phyloP scores from a whole-genome alignment of 371 early-diverging fungal species.

The Entomophthora muscae region DNA sequence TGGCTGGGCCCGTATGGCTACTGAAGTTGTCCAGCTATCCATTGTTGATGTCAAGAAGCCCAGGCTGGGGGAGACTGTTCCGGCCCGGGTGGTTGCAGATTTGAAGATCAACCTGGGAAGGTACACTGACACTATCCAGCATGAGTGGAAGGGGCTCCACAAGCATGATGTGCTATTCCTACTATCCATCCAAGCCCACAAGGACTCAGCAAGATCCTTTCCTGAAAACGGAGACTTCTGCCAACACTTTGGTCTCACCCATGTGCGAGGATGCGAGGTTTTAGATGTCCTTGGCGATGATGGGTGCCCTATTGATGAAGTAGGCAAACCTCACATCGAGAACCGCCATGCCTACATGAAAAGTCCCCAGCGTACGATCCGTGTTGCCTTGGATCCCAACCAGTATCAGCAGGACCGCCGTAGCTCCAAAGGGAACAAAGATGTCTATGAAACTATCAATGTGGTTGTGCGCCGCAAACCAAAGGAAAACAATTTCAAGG shows the following conservation, averaged over 20 bases:
- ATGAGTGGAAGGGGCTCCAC: constrained; percentile 78
- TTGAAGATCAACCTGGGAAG: constrained; percentile 32
- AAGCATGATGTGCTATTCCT: constrained; percentile 70
- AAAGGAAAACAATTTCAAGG: constrained; percentile 78
- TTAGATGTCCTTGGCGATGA: constrained; percentile 51
- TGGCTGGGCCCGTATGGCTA: constrained; percentile 88
- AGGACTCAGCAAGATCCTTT: constrained; percentile 19
- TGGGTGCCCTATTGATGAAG: constrained; percentile 44
- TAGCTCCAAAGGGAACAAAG: constrained; percentile 15
- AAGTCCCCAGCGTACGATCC: constrained; percentile 40
- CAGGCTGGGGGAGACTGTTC: constrained; percentile 52
- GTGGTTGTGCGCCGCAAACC: constrained; percentile 71
- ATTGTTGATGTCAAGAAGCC: constrained; percentile 58
- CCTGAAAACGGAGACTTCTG: constrained; percentile 19
- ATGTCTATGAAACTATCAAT: constrained; percentile 64
- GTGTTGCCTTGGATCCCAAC: constrained; percentile 67
- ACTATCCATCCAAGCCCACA: constrained; percentile 39
- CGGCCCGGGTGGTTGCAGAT: constrained; percentile 61
- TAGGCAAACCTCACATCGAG: constrained; percentile 19
- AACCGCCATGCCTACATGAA: constrained; percentile 22
- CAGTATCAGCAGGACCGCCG: constrained; percentile 34
- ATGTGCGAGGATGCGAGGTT: constrained; percentile 77
- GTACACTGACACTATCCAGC: constrained; percentile 45
- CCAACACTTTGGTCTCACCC: constrained; percentile 50
- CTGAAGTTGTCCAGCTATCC: constrained; percentile 35